Evolutionary conservation across 225 moss, liverwort and hornwort genomes (phyloP).

Genomic region (Polytrichum commune): DNA sequence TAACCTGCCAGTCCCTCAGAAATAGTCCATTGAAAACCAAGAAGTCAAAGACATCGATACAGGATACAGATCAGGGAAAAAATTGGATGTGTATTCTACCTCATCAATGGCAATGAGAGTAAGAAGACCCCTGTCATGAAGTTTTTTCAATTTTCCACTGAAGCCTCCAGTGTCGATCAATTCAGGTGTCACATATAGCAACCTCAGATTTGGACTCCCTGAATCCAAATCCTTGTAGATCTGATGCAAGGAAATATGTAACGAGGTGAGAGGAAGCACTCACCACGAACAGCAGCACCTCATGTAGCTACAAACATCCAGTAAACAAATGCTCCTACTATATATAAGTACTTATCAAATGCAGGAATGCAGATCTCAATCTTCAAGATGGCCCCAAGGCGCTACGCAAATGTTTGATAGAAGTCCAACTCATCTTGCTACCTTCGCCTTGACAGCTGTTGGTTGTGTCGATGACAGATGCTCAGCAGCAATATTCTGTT

Average conservation of each 20-base stretch:
- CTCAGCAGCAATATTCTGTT: constrained; percentile 55
- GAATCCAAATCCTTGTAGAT: constrained; percentile 72
- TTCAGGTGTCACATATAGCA: constrained; percentile 80
- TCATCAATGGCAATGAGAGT: constrained; percentile 73
- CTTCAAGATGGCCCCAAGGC: no score
- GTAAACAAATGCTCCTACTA: no score
- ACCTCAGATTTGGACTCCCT: constrained; percentile 54
- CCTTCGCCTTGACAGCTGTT: constrained; percentile 41
- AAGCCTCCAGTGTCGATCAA: constrained; percentile 63
- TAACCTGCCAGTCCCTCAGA: no score
- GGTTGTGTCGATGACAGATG: constrained; percentile 65
- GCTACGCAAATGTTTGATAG: not conserved
- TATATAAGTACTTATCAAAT: no score
- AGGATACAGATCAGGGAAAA: no score
- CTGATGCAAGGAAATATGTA: constrained; percentile 12
- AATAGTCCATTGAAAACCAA: no score
- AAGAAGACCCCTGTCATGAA: constrained; percentile 63
- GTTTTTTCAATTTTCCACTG: constrained; percentile 49
- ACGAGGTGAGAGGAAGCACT: no score
- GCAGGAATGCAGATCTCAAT: no score
- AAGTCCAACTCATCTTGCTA: constrained; percentile 5
- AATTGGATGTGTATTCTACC: constrained; percentile 14
- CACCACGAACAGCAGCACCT: no score
- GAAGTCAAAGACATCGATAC: no score
- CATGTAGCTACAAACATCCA: no score